These are phyloP conservation scores for Didymellaceae sp. DNA, from an alignment of 2,329 filamentous ascomycete species.

Conservation along the genomic window DNA sequence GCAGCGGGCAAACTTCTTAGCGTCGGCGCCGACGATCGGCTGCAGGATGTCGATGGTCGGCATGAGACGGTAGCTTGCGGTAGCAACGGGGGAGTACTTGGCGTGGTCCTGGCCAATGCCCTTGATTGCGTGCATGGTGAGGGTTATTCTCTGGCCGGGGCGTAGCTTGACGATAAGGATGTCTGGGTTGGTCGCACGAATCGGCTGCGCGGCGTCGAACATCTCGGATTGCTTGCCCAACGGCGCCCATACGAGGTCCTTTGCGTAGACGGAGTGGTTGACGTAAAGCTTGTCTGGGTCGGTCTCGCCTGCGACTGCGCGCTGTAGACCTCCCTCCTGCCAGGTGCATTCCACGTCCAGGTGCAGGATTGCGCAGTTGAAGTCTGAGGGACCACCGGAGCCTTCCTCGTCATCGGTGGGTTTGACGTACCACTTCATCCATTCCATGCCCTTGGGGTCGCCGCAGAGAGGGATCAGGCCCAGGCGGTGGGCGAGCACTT, in stretches of 20 bases:
- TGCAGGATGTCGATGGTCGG: conserved; percentile 83
- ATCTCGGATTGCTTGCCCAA: conserved; percentile 63
- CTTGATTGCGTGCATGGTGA: conserved; percentile 93
- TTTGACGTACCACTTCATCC: conserved; percentile 82
- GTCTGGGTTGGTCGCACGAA: conserved; percentile 84
- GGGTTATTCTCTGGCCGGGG: conserved; percentile 83
- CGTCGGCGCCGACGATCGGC: conserved; percentile 86
- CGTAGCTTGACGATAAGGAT: conserved; percentile 94
- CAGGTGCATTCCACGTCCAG: conserved; percentile 81
- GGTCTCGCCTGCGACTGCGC: conserved; percentile 71
- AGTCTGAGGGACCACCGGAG: conserved; percentile 65
- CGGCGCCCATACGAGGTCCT: conserved; percentile 72
- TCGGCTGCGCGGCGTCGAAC: conserved; percentile 62
- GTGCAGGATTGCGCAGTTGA: conserved; percentile 83
- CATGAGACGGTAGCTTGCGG: conserved; percentile 88
- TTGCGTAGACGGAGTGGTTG: conserved; percentile 71
- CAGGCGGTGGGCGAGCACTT: conserved; percentile 88
- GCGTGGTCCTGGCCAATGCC: conserved; percentile 93
- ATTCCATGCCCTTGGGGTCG: conserved; percentile 76
- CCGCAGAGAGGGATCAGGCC: conserved; percentile 91
- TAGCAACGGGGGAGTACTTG: conserved; percentile 96
- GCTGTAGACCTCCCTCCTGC: conserved; percentile 65
- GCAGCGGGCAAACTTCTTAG: conserved; percentile 86
- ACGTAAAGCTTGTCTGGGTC: conserved; percentile 86
- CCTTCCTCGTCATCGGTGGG: conserved; percentile 60